Conservation (phyloP, 257 asterid genomes). For the Rhazya stricta region DNA sequence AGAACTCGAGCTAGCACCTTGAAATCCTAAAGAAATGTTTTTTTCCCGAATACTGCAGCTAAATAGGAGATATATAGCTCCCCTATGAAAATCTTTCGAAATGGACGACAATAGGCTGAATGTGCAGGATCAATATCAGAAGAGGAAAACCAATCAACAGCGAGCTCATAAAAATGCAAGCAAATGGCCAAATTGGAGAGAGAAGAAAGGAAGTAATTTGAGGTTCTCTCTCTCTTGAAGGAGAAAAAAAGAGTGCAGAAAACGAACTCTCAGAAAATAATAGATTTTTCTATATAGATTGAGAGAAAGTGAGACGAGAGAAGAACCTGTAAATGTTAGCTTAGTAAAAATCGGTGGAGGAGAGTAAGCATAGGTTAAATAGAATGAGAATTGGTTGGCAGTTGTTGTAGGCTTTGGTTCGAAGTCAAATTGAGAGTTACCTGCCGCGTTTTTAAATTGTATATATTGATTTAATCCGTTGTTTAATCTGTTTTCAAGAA, state of each 20-base stretch:
- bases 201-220: conserved; percentile 20
- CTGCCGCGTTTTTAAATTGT: background rate
- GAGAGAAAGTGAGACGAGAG: conserved; percentile 7
- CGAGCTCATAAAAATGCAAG: conserved; percentile 21
- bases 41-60: background rate
- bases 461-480: background rate
- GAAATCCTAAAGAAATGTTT: no score
- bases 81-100: background rate
- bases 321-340: background rate
- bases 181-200: conserved; percentile 20
- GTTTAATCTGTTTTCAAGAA: background rate
- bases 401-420: conserved; percentile 5
- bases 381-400: conserved; percentile 21
- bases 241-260: background rate
- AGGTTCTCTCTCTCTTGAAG: background rate
- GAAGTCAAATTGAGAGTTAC: conserved; percentile 7
- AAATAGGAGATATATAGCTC: background rate
- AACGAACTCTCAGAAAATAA: background rate
- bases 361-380: conserved; percentile 5
- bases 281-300: background rate
- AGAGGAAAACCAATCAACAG: conserved; percentile 9
- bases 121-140: conserved; percentile 12
- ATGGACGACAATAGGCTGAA: conserved; percentile 15
- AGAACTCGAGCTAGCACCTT: no score
- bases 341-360: conserved; percentile 6